These are phyloP conservation scores for Orbilia ellipsospora DNA, from an alignment of 2,329 filamentous ascomycete species.

Conservation along the genomic window DNA sequence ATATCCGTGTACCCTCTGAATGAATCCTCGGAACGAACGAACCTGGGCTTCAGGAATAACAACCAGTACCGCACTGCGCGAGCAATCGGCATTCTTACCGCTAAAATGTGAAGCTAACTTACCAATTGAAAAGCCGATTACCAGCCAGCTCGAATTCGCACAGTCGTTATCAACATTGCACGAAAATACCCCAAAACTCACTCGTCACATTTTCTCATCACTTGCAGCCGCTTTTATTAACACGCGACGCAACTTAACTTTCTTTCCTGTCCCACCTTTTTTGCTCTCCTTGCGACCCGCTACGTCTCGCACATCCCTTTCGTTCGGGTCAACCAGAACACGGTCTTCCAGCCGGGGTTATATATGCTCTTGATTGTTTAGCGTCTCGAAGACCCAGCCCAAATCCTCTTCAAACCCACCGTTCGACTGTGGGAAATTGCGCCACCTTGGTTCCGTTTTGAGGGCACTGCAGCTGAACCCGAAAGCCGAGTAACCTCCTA, in stretches of 20 bases:
- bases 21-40: slow-evolving; percentile 35
- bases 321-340: slow-evolving; percentile 34
- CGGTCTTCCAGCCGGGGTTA: slow-evolving; percentile 41
- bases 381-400: slow-evolving; percentile 29
- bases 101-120: slow-evolving; percentile 51
- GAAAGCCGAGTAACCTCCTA: too few relatives aligned
- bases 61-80: not conserved
- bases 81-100: slow-evolving; percentile 54
- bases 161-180: slow-evolving; percentile 47
- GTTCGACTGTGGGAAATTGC: slow-evolving; percentile 54
- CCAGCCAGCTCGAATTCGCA: slow-evolving; percentile 18
- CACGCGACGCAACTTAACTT: slow-evolving; percentile 49
- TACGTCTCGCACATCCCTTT: slow-evolving; percentile 35
- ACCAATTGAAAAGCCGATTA: slow-evolving; percentile 47
- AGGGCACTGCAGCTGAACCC: slow-evolving; percentile 50
- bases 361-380: slow-evolving; percentile 30
- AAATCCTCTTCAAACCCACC: slow-evolving; percentile 46
- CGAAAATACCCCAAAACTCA: slow-evolving; percentile 46
- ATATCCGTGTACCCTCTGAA: not conserved
- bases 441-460: slow-evolving; percentile 52
- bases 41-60: not conserved
- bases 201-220: slow-evolving; percentile 46
- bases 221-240: slow-evolving; percentile 53
- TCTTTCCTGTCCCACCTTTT: slow-evolving; percentile 39
- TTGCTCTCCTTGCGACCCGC: slow-evolving; percentile 9